phyloP scores from a whole-genome alignment of 2,329 filamentous ascomycete species.

The Emmonsia crescens region DNA sequence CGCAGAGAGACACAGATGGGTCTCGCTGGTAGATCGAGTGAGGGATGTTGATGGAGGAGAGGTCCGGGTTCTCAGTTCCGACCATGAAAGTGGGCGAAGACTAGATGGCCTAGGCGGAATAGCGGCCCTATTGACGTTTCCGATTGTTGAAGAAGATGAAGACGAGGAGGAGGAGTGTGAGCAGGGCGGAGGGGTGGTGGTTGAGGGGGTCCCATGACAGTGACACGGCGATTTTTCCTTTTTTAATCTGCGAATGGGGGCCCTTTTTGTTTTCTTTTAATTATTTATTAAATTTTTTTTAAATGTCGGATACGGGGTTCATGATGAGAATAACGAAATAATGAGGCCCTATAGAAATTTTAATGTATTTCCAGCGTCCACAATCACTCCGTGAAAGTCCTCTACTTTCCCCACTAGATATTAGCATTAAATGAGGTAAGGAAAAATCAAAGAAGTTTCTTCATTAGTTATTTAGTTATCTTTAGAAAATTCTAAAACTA shows the following conservation, averaged over 20 bases:
- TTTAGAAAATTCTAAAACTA: too few relatives aligned
- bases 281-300: not conserved
- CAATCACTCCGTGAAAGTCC: not conserved
- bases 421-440: too few relatives aligned
- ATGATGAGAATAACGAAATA: not conserved
- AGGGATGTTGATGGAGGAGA: constrained; percentile 70
- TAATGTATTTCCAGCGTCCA: not conserved
- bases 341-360: not conserved
- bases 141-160: constrained; percentile 69
- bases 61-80: constrained; percentile 76
- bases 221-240: not conserved
- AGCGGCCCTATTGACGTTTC: constrained; percentile 83
- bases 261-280: too few relatives aligned
- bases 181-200: not conserved
- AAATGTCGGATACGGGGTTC: not conserved
- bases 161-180: constrained; percentile 37
- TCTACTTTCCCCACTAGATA: too few relatives aligned
- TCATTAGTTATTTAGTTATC: too few relatives aligned
- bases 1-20: constrained; percentile 65
- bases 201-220: not conserved
- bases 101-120: constrained; percentile 77
- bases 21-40: constrained; percentile 79
- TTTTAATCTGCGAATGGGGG: not conserved
- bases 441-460: too few relatives aligned
- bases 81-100: constrained; percentile 85